Evolutionary conservation across 495 filamentous ascomycete species (phyloP).

Genomic region (Chaetomium fimeti): DNA sequence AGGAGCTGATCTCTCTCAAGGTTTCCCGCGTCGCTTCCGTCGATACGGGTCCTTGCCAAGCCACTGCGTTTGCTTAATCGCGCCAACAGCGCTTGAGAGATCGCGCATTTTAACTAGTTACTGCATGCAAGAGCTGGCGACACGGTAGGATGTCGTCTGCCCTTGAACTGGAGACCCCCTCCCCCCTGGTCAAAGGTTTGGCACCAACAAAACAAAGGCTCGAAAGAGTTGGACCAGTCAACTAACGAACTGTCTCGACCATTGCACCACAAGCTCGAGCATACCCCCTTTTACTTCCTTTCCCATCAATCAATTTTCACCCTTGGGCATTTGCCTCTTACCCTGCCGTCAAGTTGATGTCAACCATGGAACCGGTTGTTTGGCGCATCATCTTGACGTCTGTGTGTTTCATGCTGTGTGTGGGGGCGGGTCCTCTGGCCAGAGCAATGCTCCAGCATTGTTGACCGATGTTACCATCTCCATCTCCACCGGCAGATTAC

Average conservation of each 20-base stretch:
- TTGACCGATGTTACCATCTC: conserved; percentile 1
- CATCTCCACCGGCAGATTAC: not conserved
- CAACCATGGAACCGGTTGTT: not conserved
- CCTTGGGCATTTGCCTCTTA: not conserved
- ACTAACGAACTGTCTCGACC: not conserved
- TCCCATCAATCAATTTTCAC: not conserved
- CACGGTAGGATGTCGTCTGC: too few relatives aligned
- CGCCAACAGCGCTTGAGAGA: not conserved
- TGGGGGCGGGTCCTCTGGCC: conserved; percentile 16
- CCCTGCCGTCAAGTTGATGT: not conserved
- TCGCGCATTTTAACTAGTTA: not conserved
- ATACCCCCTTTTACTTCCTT: not conserved
- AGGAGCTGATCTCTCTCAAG: conserved; percentile 2
- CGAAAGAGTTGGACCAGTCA: too few relatives aligned
- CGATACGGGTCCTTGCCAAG: not conserved
- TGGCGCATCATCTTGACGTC: not conserved
- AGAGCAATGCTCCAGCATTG: not conserved
- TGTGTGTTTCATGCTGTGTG: conserved; percentile 8
- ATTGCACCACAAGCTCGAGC: not conserved
- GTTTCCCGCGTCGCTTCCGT: not conserved
- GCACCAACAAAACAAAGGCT: too few relatives aligned
- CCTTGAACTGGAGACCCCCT: not conserved
- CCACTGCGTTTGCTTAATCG: not conserved
- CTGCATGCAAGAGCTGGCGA: not conserved
- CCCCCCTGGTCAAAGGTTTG: too few relatives aligned